Evolutionary conservation across 148 eudicot genomes (phyloP).

Genomic region (Arbutus unedo): DNA sequence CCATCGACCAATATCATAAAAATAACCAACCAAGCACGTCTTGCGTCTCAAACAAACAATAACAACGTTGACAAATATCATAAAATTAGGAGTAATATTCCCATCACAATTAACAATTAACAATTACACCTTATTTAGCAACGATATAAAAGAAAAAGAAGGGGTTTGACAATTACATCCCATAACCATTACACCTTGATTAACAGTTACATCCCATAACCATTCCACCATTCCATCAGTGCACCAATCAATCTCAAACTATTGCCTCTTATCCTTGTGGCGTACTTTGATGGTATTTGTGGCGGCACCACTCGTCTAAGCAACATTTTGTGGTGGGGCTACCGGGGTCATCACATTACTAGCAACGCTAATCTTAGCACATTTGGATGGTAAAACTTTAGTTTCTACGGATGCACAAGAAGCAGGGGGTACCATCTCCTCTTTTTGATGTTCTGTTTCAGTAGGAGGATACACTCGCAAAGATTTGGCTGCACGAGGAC

Average conservation of each 20-base stretch:
- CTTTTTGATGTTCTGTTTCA: slow-evolving; percentile 20
- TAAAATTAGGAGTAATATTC: too few species aligned
- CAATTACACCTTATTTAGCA: too few species aligned
- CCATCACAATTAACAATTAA: too few species aligned
- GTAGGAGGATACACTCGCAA: slow-evolving; percentile 29
- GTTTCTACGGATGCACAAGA: background rate
- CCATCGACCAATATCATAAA: too few species aligned
- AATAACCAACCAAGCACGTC: too few species aligned
- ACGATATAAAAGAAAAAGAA: too few species aligned
- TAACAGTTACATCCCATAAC: background rate
- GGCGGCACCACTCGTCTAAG: background rate
- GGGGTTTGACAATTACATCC: too few species aligned
- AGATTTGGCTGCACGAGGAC: slow-evolving; percentile 26
- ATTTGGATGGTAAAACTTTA: slow-evolving; percentile 13
- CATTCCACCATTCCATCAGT: background rate
- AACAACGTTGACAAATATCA: too few species aligned
- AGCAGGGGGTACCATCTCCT: slow-evolving; percentile 17
- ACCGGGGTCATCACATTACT: background rate
- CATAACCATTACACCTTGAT: too few species aligned
- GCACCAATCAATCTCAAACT: background rate
- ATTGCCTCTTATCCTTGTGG: background rate
- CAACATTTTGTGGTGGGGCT: background rate
- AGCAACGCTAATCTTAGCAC: background rate
- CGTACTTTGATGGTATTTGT: background rate
- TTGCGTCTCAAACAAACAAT: too few species aligned